Base-by-base conservation (phyloP, 2,329 filamentous ascomycete species). In the Fusarium irregulare region DNA sequence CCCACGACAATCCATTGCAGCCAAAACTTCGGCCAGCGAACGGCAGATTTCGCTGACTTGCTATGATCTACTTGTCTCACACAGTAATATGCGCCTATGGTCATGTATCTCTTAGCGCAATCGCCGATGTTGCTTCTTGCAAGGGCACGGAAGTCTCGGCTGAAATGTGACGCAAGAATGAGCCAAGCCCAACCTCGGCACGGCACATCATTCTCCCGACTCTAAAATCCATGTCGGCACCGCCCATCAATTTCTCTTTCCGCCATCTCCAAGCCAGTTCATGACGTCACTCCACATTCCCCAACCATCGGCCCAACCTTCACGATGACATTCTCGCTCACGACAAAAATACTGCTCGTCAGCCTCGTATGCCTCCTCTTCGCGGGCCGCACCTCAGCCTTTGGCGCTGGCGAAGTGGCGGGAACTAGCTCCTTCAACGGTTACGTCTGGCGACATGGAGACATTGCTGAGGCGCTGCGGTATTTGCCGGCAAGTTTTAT, bases 371-470 rank as follows among this genome's bases (percentile, higher is more conserved):
- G 73, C 27, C 66, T 80, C 51, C 58, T 77, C 54, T 70, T 79
- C 27, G 75, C 73, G 3, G 71, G 72, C 25, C 73, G 75, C 28
- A 79, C 63, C 45, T 73, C 78, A 3, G 80, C 80, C 8, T 82
- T 82, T 60, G 80, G 80, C 30, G 80, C 80, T 2, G 80, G 80
- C 41, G 77, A 80, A 53, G 78, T 82, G 34, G 79, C 80, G 11
- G 64, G 74, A 3, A 75, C 68, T 45, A 80, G 77, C 67, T 78
- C 79, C 8, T 81, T 82, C 73, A 81, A 81, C 41, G 80, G 79
- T 58, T 81, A 79, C 40, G 80, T 81, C 6, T 81, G 80, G 80
- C 77, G 80, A 6, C 80, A 82, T 61, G 80, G 80, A 45, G 80
- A 81, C 61, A 81, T 82, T 37, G 75, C 73, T 34, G 80, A 82